Evolutionary conservation across 805 yeast genomes (phyloP), one percentile per base, ranked within the genome.

Genomic region (Hermanozyma aechmeae): DNA sequence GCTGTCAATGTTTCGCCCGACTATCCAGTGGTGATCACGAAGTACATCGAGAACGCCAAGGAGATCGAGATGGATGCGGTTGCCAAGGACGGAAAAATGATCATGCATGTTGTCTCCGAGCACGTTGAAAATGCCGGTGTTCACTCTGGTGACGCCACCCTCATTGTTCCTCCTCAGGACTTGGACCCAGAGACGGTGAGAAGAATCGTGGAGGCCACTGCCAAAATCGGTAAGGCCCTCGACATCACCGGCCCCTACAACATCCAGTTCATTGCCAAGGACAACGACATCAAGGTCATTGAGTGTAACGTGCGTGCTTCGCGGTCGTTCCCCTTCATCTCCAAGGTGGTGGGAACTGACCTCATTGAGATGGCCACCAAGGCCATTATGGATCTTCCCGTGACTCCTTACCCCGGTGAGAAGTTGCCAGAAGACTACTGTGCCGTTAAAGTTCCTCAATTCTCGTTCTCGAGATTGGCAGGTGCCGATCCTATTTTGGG

Each of bases 121-220:
- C 98, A 89, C 56, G 96, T 92, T 42, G 98, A 89, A 65, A 89
- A 89, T 53, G 98, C 98, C 16, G 98, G 98, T 73, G 96, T 89
- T 25, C 98, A 89, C 61, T 89, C 97, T 29, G 98, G 98, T 70
- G 98, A 89, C 61, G 98, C 98, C 37, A 92, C 97, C 27, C 65
- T 89, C 50, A 82, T 89, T 56, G 93, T 89, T 34, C 98, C 98
- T 31, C 96, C 96, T 29, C 96, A 89, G 65, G 94, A 84, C 52
- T 71, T 92, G 46, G 89, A 80, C 42, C 83, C 85, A 35, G 95
- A 84, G 62, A 85, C 95, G 26, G 95, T 89, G 30, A 64, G 71
- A 39, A 73, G 96, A 60, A 85, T 92, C 50, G 96, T 84, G 29
- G 92, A 74, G 42, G 96, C 96, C 25, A 86, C 98, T 28, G 95